Conservation (phyloP, 208 protist genomes). For the Acanthamoeba castellanii region DNA sequence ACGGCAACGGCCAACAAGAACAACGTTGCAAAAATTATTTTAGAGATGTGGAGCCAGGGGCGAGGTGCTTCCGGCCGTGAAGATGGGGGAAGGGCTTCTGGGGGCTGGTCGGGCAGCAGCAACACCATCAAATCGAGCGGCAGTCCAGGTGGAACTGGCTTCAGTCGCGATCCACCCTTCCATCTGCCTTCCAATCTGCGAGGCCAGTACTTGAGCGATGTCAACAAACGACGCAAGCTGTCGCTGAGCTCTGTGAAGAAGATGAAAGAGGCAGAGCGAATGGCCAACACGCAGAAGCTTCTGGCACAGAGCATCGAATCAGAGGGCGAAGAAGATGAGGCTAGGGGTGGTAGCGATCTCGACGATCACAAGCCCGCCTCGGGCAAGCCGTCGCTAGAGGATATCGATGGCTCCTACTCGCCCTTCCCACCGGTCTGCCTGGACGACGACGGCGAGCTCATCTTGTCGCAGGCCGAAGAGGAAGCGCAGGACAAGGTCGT, state of each 20-base stretch:
- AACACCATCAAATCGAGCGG: too few relatives aligned
- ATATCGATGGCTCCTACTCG: too few relatives aligned
- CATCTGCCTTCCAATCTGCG: background rate
- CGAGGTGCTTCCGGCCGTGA: too few relatives aligned
- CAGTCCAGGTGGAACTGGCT: background rate
- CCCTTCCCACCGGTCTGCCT: background rate
- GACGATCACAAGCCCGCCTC: slow-evolving; percentile 18
- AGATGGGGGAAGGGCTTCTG: too few relatives aligned
- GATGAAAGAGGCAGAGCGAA: background rate
- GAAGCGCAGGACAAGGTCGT: background rate
- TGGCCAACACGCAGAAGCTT: background rate
- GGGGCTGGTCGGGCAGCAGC: too few relatives aligned
- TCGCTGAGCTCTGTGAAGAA: background rate
- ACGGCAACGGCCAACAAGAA: too few relatives aligned
- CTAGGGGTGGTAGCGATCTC: background rate
- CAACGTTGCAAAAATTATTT: too few relatives aligned
- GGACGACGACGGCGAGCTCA: background rate
- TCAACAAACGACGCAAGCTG: slow-evolving; percentile 31
- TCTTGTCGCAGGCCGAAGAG: background rate
- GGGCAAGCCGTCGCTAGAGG: background rate
- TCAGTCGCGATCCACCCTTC: background rate
- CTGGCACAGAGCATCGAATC: slow-evolving; percentile 27
- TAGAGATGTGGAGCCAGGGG: too few relatives aligned
- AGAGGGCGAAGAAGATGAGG: background rate
- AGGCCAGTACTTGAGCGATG: slow-evolving; percentile 1